Conservation (phyloP, 139 green algal genomes). For the Ettlia oleoabundans region DNA sequence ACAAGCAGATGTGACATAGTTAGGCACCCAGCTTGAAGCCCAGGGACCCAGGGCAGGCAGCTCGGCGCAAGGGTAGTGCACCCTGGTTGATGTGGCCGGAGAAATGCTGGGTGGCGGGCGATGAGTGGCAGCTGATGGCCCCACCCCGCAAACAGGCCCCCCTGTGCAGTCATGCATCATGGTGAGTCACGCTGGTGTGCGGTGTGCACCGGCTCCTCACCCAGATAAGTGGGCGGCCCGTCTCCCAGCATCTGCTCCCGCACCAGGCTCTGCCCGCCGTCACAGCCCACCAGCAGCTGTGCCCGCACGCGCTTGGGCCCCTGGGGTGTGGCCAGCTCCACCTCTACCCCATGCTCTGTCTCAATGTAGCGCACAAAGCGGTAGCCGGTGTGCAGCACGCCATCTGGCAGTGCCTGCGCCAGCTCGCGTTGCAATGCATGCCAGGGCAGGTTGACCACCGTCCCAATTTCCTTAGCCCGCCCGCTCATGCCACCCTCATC, state of each 20-base stretch:
- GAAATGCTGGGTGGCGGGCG: not conserved
- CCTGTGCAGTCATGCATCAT: not conserved
- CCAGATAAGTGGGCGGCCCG: not conserved
- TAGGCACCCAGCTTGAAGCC: too few species aligned
- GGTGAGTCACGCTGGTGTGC: not conserved
- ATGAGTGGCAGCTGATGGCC: too few species aligned
- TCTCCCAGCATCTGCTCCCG: constrained; percentile 3
- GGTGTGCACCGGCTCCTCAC: too few species aligned
- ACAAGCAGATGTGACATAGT: too few species aligned
- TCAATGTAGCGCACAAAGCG: constrained; percentile 20
- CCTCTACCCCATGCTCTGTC: not conserved
- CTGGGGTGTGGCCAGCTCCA: constrained; percentile 6
- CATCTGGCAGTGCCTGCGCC: not conserved
- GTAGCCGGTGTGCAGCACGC: constrained; percentile 12
- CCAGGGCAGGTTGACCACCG: constrained; percentile 14
- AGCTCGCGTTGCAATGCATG: constrained; percentile 13
- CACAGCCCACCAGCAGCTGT: not conserved
- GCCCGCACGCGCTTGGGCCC: not conserved
- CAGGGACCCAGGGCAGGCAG: not conserved
- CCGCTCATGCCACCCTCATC: not conserved
- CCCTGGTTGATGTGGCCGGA: not conserved
- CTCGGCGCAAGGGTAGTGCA: too few species aligned
- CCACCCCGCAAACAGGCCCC: too few species aligned
- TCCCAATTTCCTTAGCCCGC: not conserved
- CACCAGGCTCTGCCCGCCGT: not conserved